A percentile compares a stretch with the other conserved stretches of the same genome.
Evolutionary conservation across 176 grass and related monocot species (phyloP).

Genomic region (Aegilops umbellulata): DNA sequence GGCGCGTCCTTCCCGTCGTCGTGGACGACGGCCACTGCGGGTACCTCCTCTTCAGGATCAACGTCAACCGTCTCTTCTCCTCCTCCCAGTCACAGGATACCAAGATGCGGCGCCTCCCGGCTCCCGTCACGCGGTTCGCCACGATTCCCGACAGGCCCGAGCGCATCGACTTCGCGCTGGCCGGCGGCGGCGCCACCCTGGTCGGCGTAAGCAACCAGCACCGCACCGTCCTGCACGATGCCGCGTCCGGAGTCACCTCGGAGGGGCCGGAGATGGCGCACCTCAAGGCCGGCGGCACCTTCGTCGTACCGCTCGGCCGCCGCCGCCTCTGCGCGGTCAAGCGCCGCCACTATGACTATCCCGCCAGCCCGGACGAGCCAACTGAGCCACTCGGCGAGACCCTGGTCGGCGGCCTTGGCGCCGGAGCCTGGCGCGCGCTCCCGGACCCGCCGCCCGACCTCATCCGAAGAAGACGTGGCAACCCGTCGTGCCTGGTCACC

Average conservation of each 20-base stretch:
- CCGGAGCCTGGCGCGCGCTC: not conserved
- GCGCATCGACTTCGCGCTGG: not conserved
- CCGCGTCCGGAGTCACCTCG: not conserved
- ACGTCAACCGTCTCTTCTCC: not conserved
- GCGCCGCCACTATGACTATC: not conserved
- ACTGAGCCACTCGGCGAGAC: not conserved
- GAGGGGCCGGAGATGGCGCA: not conserved
- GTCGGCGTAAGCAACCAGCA: not conserved
- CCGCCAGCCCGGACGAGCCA: not conserved
- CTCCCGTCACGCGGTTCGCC: not conserved
- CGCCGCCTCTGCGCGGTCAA: not conserved
- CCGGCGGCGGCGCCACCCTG: not conserved
- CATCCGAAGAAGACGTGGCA: too few species aligned
- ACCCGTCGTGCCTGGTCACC: not conserved
- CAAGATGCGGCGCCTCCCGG: not conserved
- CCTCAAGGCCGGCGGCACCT: not conserved
- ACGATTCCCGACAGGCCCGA: not conserved
- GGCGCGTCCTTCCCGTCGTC: not conserved
- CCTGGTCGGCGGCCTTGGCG: not conserved
- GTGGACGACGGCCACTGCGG: not conserved
- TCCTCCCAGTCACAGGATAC: not conserved
- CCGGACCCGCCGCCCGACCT: not conserved
- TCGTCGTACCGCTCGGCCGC: not conserved
- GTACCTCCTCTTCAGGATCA: not conserved
- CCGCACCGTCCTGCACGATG: not conserved